Evolutionary conservation across 768 basidiomycete species (phyloP).

Genomic region (Peribolospora kevripleyi): DNA sequence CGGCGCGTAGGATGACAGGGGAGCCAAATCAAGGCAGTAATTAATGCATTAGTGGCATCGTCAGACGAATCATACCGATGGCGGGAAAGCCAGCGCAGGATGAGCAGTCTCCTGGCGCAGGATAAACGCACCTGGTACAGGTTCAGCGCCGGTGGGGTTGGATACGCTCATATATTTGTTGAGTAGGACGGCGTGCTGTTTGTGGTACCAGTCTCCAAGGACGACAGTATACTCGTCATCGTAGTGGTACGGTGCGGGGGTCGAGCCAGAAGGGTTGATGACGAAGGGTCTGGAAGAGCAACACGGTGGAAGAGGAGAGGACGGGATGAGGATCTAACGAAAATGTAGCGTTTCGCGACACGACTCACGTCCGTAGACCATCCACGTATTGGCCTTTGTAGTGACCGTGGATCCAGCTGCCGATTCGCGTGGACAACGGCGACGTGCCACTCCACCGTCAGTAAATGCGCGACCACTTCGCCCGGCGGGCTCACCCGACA

Average conservation of each 20-base stretch:
- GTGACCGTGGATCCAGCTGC: conserved; percentile 20
- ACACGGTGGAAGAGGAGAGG: background rate
- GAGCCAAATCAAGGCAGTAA: background rate
- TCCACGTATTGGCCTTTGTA: conserved; percentile 56
- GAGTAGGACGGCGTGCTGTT: conserved; percentile 38
- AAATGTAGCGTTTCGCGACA: conserved; percentile 7
- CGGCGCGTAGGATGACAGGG: background rate
- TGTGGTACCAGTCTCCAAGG: conserved; percentile 73
- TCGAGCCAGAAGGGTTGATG: conserved; percentile 27
- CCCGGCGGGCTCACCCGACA: background rate
- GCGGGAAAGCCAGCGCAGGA: background rate
- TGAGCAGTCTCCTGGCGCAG: too few species aligned
- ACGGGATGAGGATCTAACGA: background rate
- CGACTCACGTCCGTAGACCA: conserved; percentile 41
- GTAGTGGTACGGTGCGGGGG: conserved; percentile 27
- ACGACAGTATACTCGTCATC: conserved; percentile 77
- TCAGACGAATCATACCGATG: background rate
- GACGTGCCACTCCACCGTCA: conserved; percentile 16
- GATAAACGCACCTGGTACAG: conserved; percentile 41
- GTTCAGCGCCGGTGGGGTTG: conserved; percentile 39
- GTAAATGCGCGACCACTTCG: background rate
- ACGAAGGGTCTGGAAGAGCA: conserved; percentile 30
- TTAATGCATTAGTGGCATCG: background rate
- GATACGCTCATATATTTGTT: conserved; percentile 40
- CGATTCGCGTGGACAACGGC: background rate